These are phyloP conservation scores for Xylaria sp. DNA, from an alignment of 2,329 filamentous ascomycete genomes.

Conservation along the genomic window DNA sequence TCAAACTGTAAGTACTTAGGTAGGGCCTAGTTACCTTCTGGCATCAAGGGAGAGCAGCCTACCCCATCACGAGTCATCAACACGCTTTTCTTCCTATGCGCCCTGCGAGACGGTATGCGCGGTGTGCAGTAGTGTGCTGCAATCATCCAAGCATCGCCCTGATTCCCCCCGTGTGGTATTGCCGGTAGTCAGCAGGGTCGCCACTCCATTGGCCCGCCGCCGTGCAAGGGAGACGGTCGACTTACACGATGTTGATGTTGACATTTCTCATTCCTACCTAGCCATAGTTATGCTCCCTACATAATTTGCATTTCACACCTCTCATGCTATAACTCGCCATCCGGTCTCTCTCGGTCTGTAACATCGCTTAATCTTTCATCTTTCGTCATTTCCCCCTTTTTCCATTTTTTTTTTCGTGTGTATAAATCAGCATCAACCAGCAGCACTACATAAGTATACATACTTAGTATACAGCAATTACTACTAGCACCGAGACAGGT, in stretches of 20 bases:
- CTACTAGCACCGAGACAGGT: background rate
- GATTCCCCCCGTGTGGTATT: constrained; percentile 16
- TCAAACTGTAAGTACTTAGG: constrained; percentile 11
- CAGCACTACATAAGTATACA: background rate
- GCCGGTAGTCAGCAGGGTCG: constrained; percentile 10
- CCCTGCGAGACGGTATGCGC: constrained; percentile 23
- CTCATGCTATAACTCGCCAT: constrained; percentile 33
- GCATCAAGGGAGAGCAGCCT: constrained; percentile 7
- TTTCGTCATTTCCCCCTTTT: background rate
- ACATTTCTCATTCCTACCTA: constrained; percentile 14
- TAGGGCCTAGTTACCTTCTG: background rate
- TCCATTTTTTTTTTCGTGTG: background rate
- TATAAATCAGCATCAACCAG: background rate
- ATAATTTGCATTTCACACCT: constrained; percentile 3
- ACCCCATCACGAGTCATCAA: constrained; percentile 10
- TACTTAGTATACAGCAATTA: background rate
- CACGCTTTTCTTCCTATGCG: constrained; percentile 14
- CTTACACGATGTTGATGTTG: constrained; percentile 26
- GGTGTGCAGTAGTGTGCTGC: constrained; percentile 33
- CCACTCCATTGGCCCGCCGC: constrained; percentile 27
- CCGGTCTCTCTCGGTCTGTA: background rate
- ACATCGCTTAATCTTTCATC: background rate
- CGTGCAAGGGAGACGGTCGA: constrained; percentile 9
- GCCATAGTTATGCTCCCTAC: background rate
- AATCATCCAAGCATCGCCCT: constrained; percentile 25